phyloP scores from a whole-genome alignment of 2,329 filamentous ascomycete genomes.

The Hymenoscyphus infarciens region DNA sequence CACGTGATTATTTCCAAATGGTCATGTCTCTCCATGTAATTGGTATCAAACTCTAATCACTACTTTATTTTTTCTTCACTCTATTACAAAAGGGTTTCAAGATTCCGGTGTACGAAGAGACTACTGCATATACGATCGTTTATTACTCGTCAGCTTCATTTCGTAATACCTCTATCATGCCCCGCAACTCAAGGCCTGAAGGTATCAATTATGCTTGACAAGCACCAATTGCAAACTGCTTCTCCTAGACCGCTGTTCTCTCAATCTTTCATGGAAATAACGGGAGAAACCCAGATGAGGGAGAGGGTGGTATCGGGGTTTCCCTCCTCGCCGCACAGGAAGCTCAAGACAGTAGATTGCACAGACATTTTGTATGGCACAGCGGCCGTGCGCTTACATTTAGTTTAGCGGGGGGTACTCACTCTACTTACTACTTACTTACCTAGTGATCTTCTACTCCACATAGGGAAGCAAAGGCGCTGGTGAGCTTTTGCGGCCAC shows the following conservation, averaged over 20 bases:
- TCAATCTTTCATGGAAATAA: not conserved
- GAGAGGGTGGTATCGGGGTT: not conserved
- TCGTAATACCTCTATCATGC: not conserved
- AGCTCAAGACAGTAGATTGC: not conserved
- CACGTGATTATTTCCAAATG: not conserved
- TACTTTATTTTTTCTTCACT: not conserved
- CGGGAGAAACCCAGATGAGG: conserved; percentile 3
- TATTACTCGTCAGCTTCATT: conserved; percentile 2
- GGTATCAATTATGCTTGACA: not conserved
- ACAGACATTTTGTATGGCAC: no score
- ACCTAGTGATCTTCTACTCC: not conserved
- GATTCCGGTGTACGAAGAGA: not conserved
- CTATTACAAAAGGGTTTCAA: not conserved
- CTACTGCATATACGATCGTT: not conserved
- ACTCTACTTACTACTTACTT: not conserved
- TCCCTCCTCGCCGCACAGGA: not conserved
- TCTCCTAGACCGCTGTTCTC: not conserved
- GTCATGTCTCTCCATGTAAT: not conserved
- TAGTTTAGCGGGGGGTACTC: no score
- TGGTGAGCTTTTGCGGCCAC: not conserved
- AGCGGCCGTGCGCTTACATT: no score
- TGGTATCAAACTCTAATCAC: not conserved
- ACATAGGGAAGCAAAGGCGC: no score
- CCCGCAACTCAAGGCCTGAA: not conserved
- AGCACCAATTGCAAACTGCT: conserved; percentile 1